A percentile compares a stretch with the other conserved stretches of the same genome.
Evolutionary conservation across 1,284 basidiomycete species (phyloP).

Genomic region (Cryptococcus jaspeensis): DNA sequence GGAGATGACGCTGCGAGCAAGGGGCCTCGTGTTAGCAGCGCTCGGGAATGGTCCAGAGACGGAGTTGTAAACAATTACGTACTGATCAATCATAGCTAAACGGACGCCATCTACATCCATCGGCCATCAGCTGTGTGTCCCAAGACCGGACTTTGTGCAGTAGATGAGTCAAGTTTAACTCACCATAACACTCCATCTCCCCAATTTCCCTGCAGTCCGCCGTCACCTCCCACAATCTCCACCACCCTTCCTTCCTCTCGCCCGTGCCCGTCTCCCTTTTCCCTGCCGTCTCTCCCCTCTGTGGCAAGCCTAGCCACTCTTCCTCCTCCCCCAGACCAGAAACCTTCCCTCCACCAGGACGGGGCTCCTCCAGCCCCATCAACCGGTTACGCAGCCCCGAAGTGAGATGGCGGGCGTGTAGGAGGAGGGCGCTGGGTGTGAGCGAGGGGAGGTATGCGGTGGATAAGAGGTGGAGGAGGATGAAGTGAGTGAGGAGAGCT

Average conservation of each 20-base stretch:
- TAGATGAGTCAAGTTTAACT: slow-evolving; percentile 8
- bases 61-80: slow-evolving; percentile 14
- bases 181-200: slow-evolving; percentile 48
- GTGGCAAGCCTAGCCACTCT: slow-evolving; percentile 21
- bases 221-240: slow-evolving; percentile 46
- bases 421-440: slow-evolving; percentile 24
- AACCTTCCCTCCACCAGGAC: neutral
- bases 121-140: slow-evolving; percentile 4
- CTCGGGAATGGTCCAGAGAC: neutral
- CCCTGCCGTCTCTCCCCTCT: neutral
- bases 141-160: neutral
- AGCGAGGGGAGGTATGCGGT: slow-evolving; percentile 31
- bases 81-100: slow-evolving; percentile 49
- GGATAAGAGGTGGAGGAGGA: slow-evolving; percentile 36
- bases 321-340: slow-evolving; percentile 10
- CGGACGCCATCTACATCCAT: slow-evolving; percentile 41
- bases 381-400: slow-evolving; percentile 16
- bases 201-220: slow-evolving; percentile 48
- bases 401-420: slow-evolving; percentile 24
- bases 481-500: slow-evolving; percentile 35
- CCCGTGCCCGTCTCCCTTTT: neutral
- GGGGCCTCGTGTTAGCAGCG: neutral
- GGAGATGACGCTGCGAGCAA: slow-evolving; percentile 33
- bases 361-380: slow-evolving; percentile 4
- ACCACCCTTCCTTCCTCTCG: slow-evolving; percentile 30